Evolutionary conservation across 192 early-diverging fungal genomes (phyloP), one percentile per base, ranked within the genome.

Genomic region (Coemansia sp.): DNA sequence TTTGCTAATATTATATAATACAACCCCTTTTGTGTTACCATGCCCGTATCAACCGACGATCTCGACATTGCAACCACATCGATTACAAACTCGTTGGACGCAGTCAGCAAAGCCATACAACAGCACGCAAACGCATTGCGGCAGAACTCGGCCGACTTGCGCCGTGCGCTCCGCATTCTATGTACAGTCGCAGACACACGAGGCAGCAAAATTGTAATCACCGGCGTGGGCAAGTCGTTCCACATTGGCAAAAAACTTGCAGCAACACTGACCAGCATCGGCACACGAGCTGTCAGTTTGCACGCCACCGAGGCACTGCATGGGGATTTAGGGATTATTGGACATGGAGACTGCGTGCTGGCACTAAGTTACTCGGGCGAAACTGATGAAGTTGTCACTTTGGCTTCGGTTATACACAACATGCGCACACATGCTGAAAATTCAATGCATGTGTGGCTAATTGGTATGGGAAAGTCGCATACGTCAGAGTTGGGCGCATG

Each of bases 291-390:
- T 3, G 35, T 73, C 6, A 59, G 64, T 27, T 47, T 79, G 15
- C 76, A 79, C 47, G 55, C 76, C 0, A 79, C 76, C 27, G 76
- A 79, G 7, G 72, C 72, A 1, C 45, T 79, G 5, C 76, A 79
- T 19, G 76, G 76, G 15, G 76, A 79, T 29, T 38, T 79, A 15
- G 76, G 76, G 0, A 60, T 73, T 1, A 17, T 79, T 8, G 21
- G 15, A 0, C 52, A 56, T 1, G 60, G 60, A 10, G 76, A 79
- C 59, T 73, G 71, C 22, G 57, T 79, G 27, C 15, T 79, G 0
- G 64, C 68, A 5, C 59, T 79, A n/a, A 79, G 76, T 17, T 74
- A 79, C 37, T 73, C 71, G 21, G 76, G 76, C 6, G 59, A 45
- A 10, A 73, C 76, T 2, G 62, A 65, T 5, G 76, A 79, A 54